These are phyloP conservation scores for Polyporus arcularius DNA, from an alignment of 768 basidiomycete genomes.

Conservation along the genomic window DNA sequence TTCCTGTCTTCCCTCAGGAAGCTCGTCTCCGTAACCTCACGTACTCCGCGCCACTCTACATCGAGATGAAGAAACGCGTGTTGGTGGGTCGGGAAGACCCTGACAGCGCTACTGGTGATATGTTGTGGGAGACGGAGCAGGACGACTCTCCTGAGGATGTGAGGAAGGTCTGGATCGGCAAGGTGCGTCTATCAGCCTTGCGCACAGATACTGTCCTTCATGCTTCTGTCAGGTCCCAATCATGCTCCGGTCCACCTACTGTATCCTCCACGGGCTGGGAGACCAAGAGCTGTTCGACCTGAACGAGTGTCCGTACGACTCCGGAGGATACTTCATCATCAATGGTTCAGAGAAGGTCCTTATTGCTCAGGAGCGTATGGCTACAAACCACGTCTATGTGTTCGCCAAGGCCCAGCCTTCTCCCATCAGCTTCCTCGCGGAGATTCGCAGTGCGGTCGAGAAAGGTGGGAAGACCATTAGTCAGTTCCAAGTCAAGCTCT, in stretches of 20 bases:
- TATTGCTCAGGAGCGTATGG: conserved; percentile 99
- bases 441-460: conserved; percentile 96
- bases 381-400: conserved; percentile 98
- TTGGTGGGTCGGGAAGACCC: conserved; percentile 79
- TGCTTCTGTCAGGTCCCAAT: conserved; percentile 82
- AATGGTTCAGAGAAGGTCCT: conserved; percentile 99
- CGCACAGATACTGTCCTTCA: not conserved
- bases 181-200: conserved; percentile 51
- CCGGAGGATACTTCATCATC: conserved; percentile 99
- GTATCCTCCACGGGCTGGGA: conserved; percentile 78
- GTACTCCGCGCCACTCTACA: conserved; percentile 92
- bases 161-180: conserved; percentile 93
- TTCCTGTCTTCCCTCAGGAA: conserved; percentile 95
- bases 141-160: conserved; percentile 62
- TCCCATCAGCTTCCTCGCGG: conserved; percentile 92
- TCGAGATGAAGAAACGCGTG: conserved; percentile 92
- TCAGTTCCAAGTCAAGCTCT: conserved; percentile 98
- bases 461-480: conserved; percentile 98
- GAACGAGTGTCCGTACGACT: conserved; percentile 98
- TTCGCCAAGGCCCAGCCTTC: conserved; percentile 98
- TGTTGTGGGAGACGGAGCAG: conserved; percentile 75
- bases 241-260: conserved; percentile 96
- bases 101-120: conserved; percentile 77
- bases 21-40: conserved; percentile 93
- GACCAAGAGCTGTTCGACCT: conserved; percentile 86